Evolutionary conservation across 305 asterid genomes (phyloP).

Genomic region (Fraxinus velutina): DNA sequence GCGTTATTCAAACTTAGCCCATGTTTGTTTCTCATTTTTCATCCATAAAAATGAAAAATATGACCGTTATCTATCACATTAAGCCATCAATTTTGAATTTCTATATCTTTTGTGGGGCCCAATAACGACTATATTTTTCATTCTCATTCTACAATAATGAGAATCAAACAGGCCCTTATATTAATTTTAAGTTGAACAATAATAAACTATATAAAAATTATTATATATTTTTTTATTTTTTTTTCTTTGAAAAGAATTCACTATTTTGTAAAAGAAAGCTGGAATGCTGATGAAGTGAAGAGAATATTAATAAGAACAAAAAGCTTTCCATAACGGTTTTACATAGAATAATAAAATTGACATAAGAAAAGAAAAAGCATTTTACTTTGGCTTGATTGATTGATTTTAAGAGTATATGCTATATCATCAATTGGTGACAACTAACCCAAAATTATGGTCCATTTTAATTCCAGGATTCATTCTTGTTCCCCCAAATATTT

Average conservation of each 20-base stretch:
- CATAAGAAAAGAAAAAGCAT: not conserved
- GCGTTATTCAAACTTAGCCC: too few species aligned
- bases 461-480: not conserved
- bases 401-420: not conserved
- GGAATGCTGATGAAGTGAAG: not conserved
- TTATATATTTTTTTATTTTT: too few species aligned
- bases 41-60: too few species aligned
- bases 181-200: too few species aligned
- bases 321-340: not conserved
- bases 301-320: not conserved
- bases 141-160: too few species aligned
- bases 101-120: too few species aligned
- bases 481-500: not conserved
- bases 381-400: not conserved
- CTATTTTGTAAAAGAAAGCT: not conserved
- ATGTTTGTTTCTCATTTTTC: too few species aligned
- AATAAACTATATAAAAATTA: too few species aligned
- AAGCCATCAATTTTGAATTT: too few species aligned
- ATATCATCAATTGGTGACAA: not conserved
- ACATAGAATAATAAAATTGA: not conserved
- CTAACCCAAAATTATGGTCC: not conserved
- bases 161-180: too few species aligned
- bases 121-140: too few species aligned
- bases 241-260: not conserved
- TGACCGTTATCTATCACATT: too few species aligned